Evolutionary conservation across 768 basidiomycete genomes (phyloP).

Genomic region (Kwoniella sp.): DNA sequence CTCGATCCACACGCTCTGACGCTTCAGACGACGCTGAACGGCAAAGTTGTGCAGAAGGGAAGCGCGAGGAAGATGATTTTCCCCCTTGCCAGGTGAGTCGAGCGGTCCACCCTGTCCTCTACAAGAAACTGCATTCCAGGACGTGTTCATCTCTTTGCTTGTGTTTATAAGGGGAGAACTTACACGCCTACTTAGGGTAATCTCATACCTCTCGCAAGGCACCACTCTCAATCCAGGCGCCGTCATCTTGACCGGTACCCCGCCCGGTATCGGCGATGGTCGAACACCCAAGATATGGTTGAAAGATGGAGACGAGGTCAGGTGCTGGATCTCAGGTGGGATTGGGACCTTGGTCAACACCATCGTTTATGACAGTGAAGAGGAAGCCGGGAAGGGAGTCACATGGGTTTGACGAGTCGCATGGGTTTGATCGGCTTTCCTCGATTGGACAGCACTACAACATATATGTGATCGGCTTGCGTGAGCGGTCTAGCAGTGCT

Average conservation of each 20-base stretch:
- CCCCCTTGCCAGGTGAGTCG: slow-evolving; percentile 28
- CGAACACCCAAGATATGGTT: slow-evolving; percentile 71
- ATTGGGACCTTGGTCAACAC: slow-evolving; percentile 19
- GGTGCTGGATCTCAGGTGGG: slow-evolving; percentile 36
- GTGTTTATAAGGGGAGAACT: too few species aligned
- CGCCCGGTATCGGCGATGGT: slow-evolving; percentile 77
- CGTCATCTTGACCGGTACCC: slow-evolving; percentile 70
- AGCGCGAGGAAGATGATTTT: slow-evolving; percentile 30
- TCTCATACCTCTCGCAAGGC: slow-evolving; percentile 78
- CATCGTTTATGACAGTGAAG: neutral
- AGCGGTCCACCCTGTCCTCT: too few species aligned
- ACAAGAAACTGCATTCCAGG: too few species aligned
- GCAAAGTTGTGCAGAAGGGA: slow-evolving; percentile 28
- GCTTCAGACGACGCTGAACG: slow-evolving; percentile 32
- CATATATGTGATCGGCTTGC: too few species aligned
- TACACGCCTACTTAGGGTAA: slow-evolving; percentile 17
- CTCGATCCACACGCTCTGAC: slow-evolving; percentile 32
- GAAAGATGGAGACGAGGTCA: slow-evolving; percentile 72
- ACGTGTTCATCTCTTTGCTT: too few species aligned
- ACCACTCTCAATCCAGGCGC: slow-evolving; percentile 82
- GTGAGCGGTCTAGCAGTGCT: too few species aligned
- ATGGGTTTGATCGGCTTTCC: too few species aligned
- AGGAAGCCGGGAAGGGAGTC: neutral
- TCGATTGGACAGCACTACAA: too few species aligned
- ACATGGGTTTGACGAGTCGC: neutral